These are phyloP conservation scores for Trichoderma gamsii DNA, from an alignment of 495 filamentous ascomycete species.

Conservation along the genomic window DNA sequence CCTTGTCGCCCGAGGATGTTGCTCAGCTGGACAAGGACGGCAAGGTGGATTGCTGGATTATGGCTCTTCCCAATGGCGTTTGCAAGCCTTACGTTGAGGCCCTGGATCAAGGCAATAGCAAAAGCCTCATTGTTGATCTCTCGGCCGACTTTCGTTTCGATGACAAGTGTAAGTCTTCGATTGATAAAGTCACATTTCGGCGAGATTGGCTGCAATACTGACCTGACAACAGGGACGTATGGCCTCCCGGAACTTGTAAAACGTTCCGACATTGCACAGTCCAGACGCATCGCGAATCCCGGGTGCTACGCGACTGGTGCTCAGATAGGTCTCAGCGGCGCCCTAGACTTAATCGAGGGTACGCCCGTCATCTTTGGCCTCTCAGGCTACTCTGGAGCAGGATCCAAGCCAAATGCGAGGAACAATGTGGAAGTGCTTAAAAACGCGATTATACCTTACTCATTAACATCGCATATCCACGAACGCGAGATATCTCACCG, in stretches of 20 bases:
- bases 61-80: constrained; percentile 95
- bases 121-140: constrained; percentile 84
- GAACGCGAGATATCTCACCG: constrained; percentile 83
- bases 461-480: constrained; percentile 91
- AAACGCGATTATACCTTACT: constrained; percentile 89
- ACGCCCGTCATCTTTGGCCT: constrained; percentile 88
- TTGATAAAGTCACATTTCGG: not conserved
- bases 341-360: constrained; percentile 70
- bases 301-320: constrained; percentile 98
- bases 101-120: constrained; percentile 55
- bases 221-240: constrained; percentile 54
- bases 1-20: constrained; percentile 82
- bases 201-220: not conserved
- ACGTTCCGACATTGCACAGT: constrained; percentile 68
- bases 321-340: constrained; percentile 81
- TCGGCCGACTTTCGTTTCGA: constrained; percentile 96
- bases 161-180: constrained; percentile 47
- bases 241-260: constrained; percentile 85
- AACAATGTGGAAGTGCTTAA: constrained; percentile 86
- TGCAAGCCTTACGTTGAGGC: constrained; percentile 96
- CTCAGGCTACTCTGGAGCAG: constrained; percentile 92
- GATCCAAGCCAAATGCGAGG: constrained; percentile 92
- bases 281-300: constrained; percentile 86
- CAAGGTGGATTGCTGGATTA: constrained; percentile 97
- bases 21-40: constrained; percentile 82